Evolutionary conservation across 1,284 basidiomycete genomes (phyloP).

Genomic region (Agroathelia rolfsii): DNA sequence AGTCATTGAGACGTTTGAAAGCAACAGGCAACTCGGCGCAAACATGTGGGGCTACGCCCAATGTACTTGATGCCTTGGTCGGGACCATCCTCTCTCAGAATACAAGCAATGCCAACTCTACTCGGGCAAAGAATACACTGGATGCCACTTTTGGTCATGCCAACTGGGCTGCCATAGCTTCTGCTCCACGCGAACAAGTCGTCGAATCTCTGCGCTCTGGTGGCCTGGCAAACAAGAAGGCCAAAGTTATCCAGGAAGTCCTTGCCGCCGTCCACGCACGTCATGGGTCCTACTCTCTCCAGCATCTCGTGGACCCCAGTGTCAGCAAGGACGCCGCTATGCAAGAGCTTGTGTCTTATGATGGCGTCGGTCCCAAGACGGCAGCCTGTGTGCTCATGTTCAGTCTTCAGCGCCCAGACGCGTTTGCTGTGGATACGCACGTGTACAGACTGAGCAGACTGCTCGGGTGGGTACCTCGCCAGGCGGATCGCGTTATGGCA

Average conservation of each 20-base stretch:
- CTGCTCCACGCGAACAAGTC: slow-evolving; percentile 39
- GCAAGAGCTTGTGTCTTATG: slow-evolving; percentile 56
- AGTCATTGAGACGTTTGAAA: not conserved
- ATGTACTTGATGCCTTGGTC: slow-evolving; percentile 65
- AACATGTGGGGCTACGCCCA: slow-evolving; percentile 47
- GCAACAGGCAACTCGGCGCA: slow-evolving; percentile 31
- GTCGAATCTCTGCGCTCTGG: slow-evolving; percentile 57
- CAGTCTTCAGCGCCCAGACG: slow-evolving; percentile 59
- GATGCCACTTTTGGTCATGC: slow-evolving; percentile 47
- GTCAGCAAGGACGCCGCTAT: slow-evolving; percentile 43
- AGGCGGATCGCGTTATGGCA: slow-evolving; percentile 51
- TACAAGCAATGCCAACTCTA: slow-evolving; percentile 55
- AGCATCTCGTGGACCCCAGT: slow-evolving; percentile 34
- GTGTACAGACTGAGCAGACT: slow-evolving; percentile 57
- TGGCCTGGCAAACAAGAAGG: slow-evolving; percentile 69
- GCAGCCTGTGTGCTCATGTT: slow-evolving; percentile 74
- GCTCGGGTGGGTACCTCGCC: slow-evolving; percentile 63
- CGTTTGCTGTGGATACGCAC: slow-evolving; percentile 75
- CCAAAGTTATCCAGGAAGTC: slow-evolving; percentile 54
- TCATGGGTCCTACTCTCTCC: slow-evolving; percentile 46
- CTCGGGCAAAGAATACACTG: slow-evolving; percentile 50
- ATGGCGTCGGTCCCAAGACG: slow-evolving; percentile 73
- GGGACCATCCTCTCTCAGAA: slow-evolving; percentile 70
- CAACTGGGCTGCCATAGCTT: slow-evolving; percentile 51
- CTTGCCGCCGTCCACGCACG: slow-evolving; percentile 39